Percentiles rank a stretch among this genome's conserved stretches.
phyloP scores from a whole-genome alignment of 1,284 basidiomycete genomes.

The Sporisorium reilianum region DNA sequence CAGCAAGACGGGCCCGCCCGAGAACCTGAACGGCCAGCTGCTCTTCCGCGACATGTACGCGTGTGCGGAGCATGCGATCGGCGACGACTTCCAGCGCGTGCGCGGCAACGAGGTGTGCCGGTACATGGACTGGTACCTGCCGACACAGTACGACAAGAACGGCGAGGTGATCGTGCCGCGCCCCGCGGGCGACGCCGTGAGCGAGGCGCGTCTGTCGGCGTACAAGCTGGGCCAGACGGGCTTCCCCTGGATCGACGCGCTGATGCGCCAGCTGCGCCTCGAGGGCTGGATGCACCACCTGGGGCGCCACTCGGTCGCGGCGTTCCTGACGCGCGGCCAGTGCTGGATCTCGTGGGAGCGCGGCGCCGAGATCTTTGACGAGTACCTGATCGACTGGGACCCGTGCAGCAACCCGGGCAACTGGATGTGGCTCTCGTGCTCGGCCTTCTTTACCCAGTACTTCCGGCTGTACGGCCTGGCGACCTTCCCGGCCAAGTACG shows the following conservation, averaged over 20 bases:
- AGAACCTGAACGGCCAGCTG: constrained; percentile 67
- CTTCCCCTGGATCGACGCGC: constrained; percentile 73
- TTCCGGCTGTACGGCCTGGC: constrained; percentile 71
- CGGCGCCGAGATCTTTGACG: constrained; percentile 74
- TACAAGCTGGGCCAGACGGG: constrained; percentile 72
- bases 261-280: constrained; percentile 72
- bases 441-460: constrained; percentile 71
- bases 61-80: constrained; percentile 70
- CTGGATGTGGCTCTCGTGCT: constrained; percentile 73
- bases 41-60: constrained; percentile 72
- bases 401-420: constrained; percentile 71
- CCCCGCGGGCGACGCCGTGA: constrained; percentile 69
- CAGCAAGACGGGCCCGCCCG: constrained; percentile 45
- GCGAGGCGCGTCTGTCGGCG: constrained; percentile 70
- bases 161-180: constrained; percentile 69
- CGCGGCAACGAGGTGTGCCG: constrained; percentile 71
- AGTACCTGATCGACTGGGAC: constrained; percentile 71
- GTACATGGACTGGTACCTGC: constrained; percentile 71
- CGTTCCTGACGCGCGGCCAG: constrained; percentile 74
- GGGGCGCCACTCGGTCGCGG: constrained; percentile 74
- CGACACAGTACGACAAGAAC: constrained; percentile 70
- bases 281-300: constrained; percentile 72
- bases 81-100: constrained; percentile 70
- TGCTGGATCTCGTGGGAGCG: constrained; percentile 75
- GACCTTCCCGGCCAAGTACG: constrained; percentile 72